Evolutionary conservation across 495 filamentous ascomycete genomes (phyloP), one percentile per base, ranked within the genome.

Genomic region (Trichocladium uniseriatum): DNA sequence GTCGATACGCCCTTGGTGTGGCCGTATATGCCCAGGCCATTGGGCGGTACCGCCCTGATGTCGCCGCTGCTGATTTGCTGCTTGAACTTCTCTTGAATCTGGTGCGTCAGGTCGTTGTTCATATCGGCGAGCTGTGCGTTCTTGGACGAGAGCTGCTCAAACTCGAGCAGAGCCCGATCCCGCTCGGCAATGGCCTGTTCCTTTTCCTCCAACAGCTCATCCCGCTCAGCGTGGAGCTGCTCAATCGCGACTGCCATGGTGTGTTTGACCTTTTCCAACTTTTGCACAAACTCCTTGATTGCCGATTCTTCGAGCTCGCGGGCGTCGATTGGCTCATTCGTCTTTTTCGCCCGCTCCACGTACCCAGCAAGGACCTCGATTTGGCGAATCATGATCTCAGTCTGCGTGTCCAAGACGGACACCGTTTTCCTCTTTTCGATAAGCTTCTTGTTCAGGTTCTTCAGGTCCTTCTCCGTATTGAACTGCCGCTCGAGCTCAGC

Each of bases 381-480:
- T 61, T 99, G 90, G 18, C 87, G 82, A 48, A 99, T 79, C 59
- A 95, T 89, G 55, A 96, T 89, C 65, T 99, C 94, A 21, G 89
- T 84, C 67, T 95, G 86, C 1, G 89, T 88, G 64, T 97, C 91
- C 18, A 99, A 73, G 10, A 90, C 85, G n/a, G 92, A 90, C 59
- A 99, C 89, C 1, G 91, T 97, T 52, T 90, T 94, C 38, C 92
- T 79, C 71, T 97, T 97, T 67, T 97, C 89, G 29, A 84, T 76
- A 11, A 99, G 71, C 58, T 89, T 90, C 36, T 82, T 87, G 59
- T 90, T 89, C 24, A 92, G 77, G 49, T 80, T 83, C 61, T 89
- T 87, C 29, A 95, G 80, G 55, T 89, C 87, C 19, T 84, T 84
- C 16, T 84, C 84, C 14, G 79, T 77, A 53, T 72, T 76, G 53